Base-by-base conservation (phyloP, 1,284 basidiomycete genomes). In the Fomitopsis palustris region DNA sequence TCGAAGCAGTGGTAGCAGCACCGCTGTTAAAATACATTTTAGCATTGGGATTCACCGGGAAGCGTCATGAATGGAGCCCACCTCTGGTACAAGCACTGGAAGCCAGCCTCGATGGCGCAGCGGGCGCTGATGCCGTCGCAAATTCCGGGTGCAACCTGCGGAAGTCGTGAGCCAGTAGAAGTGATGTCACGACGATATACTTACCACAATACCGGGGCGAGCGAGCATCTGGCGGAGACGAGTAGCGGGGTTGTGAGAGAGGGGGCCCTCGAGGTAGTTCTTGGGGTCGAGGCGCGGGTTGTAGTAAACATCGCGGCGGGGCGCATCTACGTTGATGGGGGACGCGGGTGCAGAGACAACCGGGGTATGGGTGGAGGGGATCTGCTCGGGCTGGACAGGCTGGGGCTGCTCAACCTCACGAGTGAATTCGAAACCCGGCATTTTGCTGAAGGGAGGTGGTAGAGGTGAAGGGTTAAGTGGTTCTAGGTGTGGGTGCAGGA, bases 41-140 rank as follows among this genome's bases (percentile, higher is more conserved):
- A 52, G 41, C 25, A 53, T 19, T 12, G 23, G 4, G 43, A 38
- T 23, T 17, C 9, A 39, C 10, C 27, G 37, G 43, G 6, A 37
- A 14, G 35, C 35, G 64, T 54, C 42, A 43, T 49, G 54, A 19
- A 52, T 31, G 38, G 31, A 3, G 53, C 65, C 42, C 39, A 79
- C 77, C 75, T 90, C 71, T 90, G 88, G 70, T 92, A 92, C 55
- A 91, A 62, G 63, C 88, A 91, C 31, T 82, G 78, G 68, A 92
- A 91, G 47, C 89, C 90, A 45, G 88, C 85, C 72, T 91, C 87
- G 12, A 92, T 75, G 7, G 90, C 90, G 63, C 88, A 87, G 25
- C 90, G 81, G 4, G 90, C 89, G 64, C 86, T 88, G 70, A 92
- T 91, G 55, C 90, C 90, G 63, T 92, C 90, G 65, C 88, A 92